Conservation (phyloP, 75 land plant genomes). For the Gnetum montanum region DNA sequence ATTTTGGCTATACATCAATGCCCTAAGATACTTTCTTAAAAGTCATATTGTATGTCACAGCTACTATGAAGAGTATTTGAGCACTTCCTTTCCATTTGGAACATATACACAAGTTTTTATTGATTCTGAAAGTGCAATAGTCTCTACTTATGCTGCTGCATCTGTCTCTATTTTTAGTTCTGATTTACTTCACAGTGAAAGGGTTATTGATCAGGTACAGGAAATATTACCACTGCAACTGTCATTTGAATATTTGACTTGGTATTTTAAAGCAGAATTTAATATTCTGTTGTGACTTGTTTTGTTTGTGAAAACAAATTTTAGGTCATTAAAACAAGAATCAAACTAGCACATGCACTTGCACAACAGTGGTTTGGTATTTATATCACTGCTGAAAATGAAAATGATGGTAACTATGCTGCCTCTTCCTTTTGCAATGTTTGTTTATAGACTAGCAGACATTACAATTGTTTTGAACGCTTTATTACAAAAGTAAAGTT, state of each 20-base stretch:
- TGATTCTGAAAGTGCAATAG: slow-evolving; percentile 49
- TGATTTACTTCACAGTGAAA: slow-evolving; percentile 80
- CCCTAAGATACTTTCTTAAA: too few relatives aligned
- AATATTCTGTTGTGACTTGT: slow-evolving; percentile 4
- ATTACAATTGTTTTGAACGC: neutral
- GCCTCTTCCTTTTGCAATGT: neutral
- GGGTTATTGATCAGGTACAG: slow-evolving; percentile 84
- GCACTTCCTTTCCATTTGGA: slow-evolving; percentile 84
- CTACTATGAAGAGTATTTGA: slow-evolving; percentile 78
- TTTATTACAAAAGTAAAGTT: neutral
- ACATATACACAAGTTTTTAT: slow-evolving; percentile 92
- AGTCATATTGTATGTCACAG: slow-evolving; percentile 31
- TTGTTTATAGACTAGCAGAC: too few relatives aligned
- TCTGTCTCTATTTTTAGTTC: slow-evolving; percentile 77
- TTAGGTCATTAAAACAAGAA: slow-evolving; percentile 78
- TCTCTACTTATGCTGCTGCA: slow-evolving; percentile 65
- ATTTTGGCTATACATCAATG: too few relatives aligned
- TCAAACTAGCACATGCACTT: slow-evolving; percentile 82
- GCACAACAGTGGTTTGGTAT: slow-evolving; percentile 99
- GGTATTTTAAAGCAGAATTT: neutral
- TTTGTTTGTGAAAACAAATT: neutral
- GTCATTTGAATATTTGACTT: too few relatives aligned
- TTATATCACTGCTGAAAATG: slow-evolving; percentile 71
- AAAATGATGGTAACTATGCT: slow-evolving; percentile 82
- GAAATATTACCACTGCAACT: neutral